Conservation (phyloP, 257 asterid species). For the Avicennia marina region DNA sequence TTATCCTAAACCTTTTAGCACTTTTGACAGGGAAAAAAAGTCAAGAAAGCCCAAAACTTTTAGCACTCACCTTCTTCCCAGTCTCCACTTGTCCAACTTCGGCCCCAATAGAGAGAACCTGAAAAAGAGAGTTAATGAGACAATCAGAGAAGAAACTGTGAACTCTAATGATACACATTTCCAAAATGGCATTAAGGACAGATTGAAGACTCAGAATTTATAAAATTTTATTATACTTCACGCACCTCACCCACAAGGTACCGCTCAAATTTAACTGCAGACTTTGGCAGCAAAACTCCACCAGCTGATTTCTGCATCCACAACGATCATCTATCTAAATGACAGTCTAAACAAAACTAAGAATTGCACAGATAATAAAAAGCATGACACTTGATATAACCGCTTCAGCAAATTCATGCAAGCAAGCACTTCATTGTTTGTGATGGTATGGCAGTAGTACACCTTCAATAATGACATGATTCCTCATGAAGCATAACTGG, state of each 20-base stretch:
- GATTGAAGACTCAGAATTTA: too few relatives aligned
- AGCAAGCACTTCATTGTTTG: not conserved
- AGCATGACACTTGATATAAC: too few relatives aligned
- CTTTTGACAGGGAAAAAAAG: not conserved
- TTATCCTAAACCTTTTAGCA: too few relatives aligned
- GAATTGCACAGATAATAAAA: not conserved
- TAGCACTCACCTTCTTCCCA: constrained; percentile 64
- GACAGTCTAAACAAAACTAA: not conserved
- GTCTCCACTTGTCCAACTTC: constrained; percentile 58
- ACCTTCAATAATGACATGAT: too few relatives aligned
- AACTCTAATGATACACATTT: not conserved
- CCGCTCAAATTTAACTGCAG: constrained; percentile 86
- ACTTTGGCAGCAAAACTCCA: constrained; percentile 85
- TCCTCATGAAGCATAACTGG: not conserved
- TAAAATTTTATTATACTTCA: not conserved
- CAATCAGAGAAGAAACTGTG: not conserved
- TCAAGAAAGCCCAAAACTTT: not conserved
- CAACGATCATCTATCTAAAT: constrained; percentile 7
- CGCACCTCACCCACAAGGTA: constrained; percentile 92
- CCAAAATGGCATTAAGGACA: not conserved
- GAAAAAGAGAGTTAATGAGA: not conserved
- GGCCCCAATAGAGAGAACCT: constrained; percentile 78
- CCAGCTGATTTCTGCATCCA: constrained; percentile 85
- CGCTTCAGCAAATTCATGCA: too few relatives aligned
- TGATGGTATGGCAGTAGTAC: not conserved